These are phyloP conservation scores for Jimgerdemannia flammicorona DNA, from an alignment of 192 early-diverging fungal species.

Conservation along the genomic window DNA sequence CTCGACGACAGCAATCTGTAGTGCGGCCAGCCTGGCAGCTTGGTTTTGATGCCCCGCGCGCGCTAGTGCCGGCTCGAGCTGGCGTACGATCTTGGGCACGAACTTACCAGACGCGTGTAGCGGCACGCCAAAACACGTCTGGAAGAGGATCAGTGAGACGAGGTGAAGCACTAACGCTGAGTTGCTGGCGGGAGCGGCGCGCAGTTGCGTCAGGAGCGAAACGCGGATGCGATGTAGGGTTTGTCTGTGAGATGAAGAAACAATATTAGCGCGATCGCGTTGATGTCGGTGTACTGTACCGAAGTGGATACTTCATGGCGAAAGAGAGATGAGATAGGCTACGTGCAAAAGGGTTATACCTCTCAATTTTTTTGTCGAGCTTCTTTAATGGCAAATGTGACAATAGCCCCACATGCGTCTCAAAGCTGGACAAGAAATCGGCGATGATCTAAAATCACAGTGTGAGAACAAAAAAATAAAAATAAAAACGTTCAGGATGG, in stretches of 20 bases:
- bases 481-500: too few species aligned
- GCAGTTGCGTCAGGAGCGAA: neutral
- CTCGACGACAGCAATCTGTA: neutral
- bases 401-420: neutral
- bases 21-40: neutral
- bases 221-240: neutral
- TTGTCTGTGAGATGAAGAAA: neutral
- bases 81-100: neutral
- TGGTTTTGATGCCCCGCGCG: neutral
- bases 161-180: neutral
- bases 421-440: neutral
- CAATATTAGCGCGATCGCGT: too few species aligned
- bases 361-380: neutral
- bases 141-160: neutral
- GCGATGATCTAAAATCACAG: neutral
- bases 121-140: neutral
- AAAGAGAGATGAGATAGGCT: too few species aligned
- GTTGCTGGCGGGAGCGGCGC: neutral
- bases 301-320: too few species aligned
- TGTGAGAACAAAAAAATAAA: too few species aligned
- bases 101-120: neutral
- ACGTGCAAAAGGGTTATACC: neutral
- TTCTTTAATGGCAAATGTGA: neutral
- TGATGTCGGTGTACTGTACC: too few species aligned
- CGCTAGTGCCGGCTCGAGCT: neutral